Percentiles rank a stretch among this genome's conserved stretches.
These are phyloP conservation scores for Orbilia quercus DNA, from an alignment of 2,329 filamentous ascomycete genomes.

Conservation along the genomic window DNA sequence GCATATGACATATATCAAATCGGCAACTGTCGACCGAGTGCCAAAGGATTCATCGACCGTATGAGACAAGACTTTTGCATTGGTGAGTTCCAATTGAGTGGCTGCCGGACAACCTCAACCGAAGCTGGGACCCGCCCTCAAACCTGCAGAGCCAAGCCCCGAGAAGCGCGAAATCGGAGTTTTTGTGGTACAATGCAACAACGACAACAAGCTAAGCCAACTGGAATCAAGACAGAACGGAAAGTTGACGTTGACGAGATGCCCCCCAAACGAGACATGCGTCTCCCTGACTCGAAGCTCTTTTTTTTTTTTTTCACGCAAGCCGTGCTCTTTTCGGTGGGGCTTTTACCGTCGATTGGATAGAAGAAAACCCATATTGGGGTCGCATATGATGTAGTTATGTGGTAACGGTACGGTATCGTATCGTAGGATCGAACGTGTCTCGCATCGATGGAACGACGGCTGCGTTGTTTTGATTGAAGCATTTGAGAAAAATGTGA, in stretches of 20 bases:
- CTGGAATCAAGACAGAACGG: slow-evolving; percentile 24
- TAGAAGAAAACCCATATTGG: background rate
- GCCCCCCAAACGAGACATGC: slow-evolving; percentile 35
- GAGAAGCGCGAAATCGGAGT: slow-evolving; percentile 13
- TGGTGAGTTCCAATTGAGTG: background rate
- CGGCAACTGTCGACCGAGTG: slow-evolving; percentile 19
- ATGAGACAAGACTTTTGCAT: too few relatives aligned
- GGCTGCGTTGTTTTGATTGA: slow-evolving; percentile 43
- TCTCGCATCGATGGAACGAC: slow-evolving; percentile 34
- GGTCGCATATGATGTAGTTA: background rate
- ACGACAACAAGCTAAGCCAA: slow-evolving; percentile 50
- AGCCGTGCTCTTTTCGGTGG: slow-evolving; percentile 28
- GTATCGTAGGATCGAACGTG: slow-evolving; percentile 11
- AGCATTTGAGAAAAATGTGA: slow-evolving; percentile 18
- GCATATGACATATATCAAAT: slow-evolving; percentile 24
- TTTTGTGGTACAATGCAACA: slow-evolving; percentile 23
- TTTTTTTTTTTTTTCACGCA: slow-evolving; percentile 4
- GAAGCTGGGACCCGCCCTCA: slow-evolving; percentile 23
- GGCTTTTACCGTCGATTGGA: background rate
- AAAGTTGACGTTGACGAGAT: slow-evolving; percentile 20
- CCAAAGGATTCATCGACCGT: slow-evolving; percentile 5
- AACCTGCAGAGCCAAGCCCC: slow-evolving; percentile 33
- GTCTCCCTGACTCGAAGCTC: slow-evolving; percentile 26
- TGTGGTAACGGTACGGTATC: background rate
- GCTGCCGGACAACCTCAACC: background rate